Base-by-base conservation (phyloP, 2,329 filamentous ascomycete genomes). In the Pezicula radicicola region DNA sequence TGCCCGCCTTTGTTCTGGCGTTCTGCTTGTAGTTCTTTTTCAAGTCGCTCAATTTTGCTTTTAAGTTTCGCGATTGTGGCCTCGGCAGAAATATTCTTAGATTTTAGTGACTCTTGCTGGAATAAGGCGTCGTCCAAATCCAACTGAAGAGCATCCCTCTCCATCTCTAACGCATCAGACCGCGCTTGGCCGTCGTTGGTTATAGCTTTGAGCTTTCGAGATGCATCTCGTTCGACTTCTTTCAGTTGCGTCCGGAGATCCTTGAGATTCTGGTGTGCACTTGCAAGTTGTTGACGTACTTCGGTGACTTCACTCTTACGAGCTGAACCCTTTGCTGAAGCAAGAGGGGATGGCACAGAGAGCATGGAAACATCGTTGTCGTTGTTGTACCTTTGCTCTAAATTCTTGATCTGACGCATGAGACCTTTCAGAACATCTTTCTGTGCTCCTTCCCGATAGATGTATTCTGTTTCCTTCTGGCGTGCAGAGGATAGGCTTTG, bases 341-440 rank as follows among this genome's bases (percentile, higher is more conserved):
- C 71, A 21, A 69, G 72, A 28, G 75, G 75, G 3, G 76, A 75
- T 12, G 76, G 74, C 35, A 61, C 57, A 19, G 71, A 67, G 25
- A 82, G 64, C 10, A 73, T 75, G 16, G 78, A 77, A 39, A 84
- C 75, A 51, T 84, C 78, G 6, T 80, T 75, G 52, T 91, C 83
- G 58, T 88, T 84, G 4, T 86, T 84, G 4, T 86, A 74, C 53
- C 86, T 81, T 39, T 79, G 79, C 64, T 90, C 87, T 15, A 91
- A 76, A 35, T 88, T 82, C 2, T 78, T 73, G 46, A 90, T 78
- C 52, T 85, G 80, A 45, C 79, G 77, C 66, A 87, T 88, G 52
- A 88, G 78, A 18, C 75, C 72, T 53, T 85, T 84, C 53, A 87
- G 75, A 2, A 74, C 71, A 28, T 86, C 80, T 59, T 84, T 87